phyloP scores from a whole-genome alignment of 768 basidiomycete genomes.

The Sutorius australiensis region DNA sequence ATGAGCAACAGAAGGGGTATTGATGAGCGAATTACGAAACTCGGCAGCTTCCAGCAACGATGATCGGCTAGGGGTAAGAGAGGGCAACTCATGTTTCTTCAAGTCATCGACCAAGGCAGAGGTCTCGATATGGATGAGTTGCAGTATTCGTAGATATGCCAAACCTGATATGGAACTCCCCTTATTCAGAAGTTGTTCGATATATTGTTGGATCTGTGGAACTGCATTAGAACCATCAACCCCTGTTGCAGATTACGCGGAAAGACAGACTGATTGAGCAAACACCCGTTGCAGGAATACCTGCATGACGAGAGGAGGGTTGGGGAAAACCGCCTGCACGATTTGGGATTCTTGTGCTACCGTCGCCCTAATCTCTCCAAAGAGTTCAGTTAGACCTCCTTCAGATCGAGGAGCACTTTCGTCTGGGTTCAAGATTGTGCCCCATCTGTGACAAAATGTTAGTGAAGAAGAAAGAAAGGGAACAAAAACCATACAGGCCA shows the following conservation, averaged over 20 bases:
- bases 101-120: conserved; percentile 84
- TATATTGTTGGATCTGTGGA: conserved; percentile 88
- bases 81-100: conserved; percentile 83
- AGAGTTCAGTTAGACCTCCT: conserved; percentile 72
- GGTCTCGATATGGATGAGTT: conserved; percentile 79
- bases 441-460: conserved; percentile 60
- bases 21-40: conserved; percentile 53
- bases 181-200: conserved; percentile 82
- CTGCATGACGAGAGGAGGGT: conserved; percentile 94
- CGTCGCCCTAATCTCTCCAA: conserved; percentile 83
- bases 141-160: conserved; percentile 85
- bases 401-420: conserved; percentile 73
- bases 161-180: conserved; percentile 78
- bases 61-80: conserved; percentile 54
- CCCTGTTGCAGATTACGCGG: not conserved
- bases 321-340: conserved; percentile 97
- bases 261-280: conserved; percentile 79
- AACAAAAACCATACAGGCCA: conserved; percentile 46
- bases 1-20: conserved; percentile 38
- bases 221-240: conserved; percentile 2
- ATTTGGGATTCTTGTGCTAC: conserved; percentile 97
- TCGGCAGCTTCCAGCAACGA: conserved; percentile 57
- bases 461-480: not conserved
- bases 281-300: conserved; percentile 97
- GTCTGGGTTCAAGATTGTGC: conserved; percentile 73